These are phyloP conservation scores for Scedosporium aurantiacum DNA, from an alignment of 2,329 filamentous ascomycete species.

Conservation along the genomic window DNA sequence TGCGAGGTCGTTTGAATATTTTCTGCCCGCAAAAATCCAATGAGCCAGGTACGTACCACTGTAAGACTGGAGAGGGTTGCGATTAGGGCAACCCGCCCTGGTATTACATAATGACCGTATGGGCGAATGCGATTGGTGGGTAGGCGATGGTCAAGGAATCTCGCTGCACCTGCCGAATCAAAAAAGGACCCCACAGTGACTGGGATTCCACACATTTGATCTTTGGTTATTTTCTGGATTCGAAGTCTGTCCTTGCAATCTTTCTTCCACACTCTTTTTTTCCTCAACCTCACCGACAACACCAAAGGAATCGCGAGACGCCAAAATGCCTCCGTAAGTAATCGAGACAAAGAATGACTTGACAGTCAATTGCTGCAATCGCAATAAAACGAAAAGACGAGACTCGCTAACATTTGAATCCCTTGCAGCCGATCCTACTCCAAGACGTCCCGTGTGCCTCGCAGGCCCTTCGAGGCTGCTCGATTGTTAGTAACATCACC, in stretches of 20 bases:
- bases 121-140: background rate
- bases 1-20: background rate
- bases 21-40: background rate
- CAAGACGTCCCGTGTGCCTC: constrained; percentile 99
- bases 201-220: background rate
- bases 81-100: constrained; percentile 5
- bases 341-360: background rate
- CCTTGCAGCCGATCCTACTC: constrained; percentile 52
- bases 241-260: constrained; percentile 8
- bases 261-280: constrained; percentile 7
- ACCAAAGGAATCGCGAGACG: constrained; percentile 15
- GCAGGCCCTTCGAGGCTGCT: constrained; percentile 98
- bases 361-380: background rate
- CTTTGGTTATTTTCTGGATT: constrained; percentile 9
- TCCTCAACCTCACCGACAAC: constrained; percentile 13
- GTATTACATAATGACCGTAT: background rate
- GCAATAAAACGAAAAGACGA: background rate
- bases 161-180: background rate
- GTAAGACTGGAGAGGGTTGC: background rate
- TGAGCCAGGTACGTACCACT: constrained; percentile 1
- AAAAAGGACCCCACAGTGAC: background rate
- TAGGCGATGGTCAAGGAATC: background rate
- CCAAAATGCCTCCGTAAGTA: constrained; percentile 33
- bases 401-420: constrained; percentile 10
- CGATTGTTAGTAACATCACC: constrained; percentile 88